Conservation (phyloP, 805 yeast species). For the Maudiozyma barnettii region DNA sequence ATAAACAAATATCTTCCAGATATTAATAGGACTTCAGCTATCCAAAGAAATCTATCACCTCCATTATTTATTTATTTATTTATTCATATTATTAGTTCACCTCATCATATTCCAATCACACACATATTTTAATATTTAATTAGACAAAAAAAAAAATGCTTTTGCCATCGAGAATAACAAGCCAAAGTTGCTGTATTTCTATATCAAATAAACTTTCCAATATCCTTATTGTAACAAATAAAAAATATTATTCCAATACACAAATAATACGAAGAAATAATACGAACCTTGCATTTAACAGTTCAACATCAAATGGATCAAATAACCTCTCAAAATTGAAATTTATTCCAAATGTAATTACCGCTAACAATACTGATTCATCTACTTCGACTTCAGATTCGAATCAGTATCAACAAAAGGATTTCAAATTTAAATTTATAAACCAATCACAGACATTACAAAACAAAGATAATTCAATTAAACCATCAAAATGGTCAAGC, state of each 20-base stretch:
- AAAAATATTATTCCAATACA: background rate
- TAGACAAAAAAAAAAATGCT: background rate
- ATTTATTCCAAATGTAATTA: background rate
- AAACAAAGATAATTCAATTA: background rate
- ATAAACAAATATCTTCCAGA: too few species aligned
- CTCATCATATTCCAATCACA: background rate
- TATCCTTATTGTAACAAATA: background rate
- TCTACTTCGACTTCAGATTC: background rate
- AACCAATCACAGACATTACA: background rate
- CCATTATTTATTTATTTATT: background rate
- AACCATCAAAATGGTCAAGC: slow-evolving; percentile 33
- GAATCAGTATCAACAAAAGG: background rate
- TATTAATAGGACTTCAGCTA: too few species aligned
- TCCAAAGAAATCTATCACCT: too few species aligned
- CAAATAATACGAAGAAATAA: slow-evolving; percentile 2
- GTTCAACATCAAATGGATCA: background rate
- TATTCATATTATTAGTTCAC: background rate
- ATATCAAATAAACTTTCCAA: background rate
- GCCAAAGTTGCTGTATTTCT: background rate
- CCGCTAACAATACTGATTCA: background rate
- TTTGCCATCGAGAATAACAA: background rate
- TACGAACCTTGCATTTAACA: background rate
- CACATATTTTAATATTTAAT: background rate
- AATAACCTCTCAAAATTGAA: background rate
- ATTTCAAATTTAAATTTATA: slow-evolving; percentile 6